phyloP scores from a whole-genome alignment of 306 rosid genomes.

The Castanea sativa region DNA sequence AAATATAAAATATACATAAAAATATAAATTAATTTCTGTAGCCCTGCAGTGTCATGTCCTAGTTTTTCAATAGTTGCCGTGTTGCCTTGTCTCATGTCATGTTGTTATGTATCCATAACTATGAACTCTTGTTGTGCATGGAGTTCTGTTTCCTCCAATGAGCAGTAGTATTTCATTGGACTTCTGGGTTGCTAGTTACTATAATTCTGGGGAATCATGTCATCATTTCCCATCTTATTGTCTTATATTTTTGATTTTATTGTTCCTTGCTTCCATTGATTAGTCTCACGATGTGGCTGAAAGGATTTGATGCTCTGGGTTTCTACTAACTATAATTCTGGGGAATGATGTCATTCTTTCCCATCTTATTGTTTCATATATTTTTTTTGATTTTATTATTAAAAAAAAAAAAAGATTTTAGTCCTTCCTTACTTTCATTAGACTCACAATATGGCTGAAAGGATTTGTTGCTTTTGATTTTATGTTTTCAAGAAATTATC shows the following conservation, averaged over 20 bases:
- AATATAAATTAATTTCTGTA: too few relatives aligned
- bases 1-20: too few relatives aligned
- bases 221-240: not conserved
- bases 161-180: not conserved
- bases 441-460: not conserved
- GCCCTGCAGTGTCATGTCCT: too few relatives aligned
- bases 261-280: not conserved
- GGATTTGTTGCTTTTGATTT: not conserved
- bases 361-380: too few relatives aligned
- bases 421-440: not conserved
- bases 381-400: too few relatives aligned
- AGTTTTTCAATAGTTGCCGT: too few relatives aligned
- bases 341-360: too few relatives aligned
- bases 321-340: not conserved
- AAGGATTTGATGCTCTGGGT: not conserved
- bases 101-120: not conserved
- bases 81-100: too few relatives aligned
- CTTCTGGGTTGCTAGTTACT: not conserved
- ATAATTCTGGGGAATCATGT: not conserved
- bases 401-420: not conserved
- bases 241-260: not conserved
- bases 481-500: not conserved
- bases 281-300: not conserved
- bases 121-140: not conserved
- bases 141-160: not conserved